phyloP scores from a whole-genome alignment of 2,329 filamentous ascomycete species.

The Bipolaris oryzae region DNA sequence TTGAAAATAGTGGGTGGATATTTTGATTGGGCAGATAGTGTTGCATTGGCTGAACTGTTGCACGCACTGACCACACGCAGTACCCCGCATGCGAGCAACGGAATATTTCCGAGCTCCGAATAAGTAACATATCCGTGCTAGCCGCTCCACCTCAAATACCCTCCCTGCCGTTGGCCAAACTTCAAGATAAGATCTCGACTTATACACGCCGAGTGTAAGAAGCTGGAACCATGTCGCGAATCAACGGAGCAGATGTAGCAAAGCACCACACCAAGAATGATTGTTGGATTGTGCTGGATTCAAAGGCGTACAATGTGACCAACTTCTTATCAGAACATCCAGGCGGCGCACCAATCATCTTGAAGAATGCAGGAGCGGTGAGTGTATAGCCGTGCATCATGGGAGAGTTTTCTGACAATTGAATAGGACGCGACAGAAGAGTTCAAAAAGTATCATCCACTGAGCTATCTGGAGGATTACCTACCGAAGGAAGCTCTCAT shows the following conservation, averaged over 20 bases:
- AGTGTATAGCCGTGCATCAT: slow-evolving; percentile 17
- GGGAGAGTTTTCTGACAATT: slow-evolving; percentile 8
- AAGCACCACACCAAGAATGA: slow-evolving; percentile 43
- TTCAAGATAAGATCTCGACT: slow-evolving; percentile 6
- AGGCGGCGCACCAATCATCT: slow-evolving; percentile 58
- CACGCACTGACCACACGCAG: too few species aligned
- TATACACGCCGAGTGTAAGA: background rate
- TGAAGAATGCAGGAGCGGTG: slow-evolving; percentile 53
- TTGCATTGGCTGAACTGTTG: too few species aligned
- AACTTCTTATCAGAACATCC: slow-evolving; percentile 67
- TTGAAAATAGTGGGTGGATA: too few species aligned
- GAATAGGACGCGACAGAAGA: slow-evolving; percentile 43
- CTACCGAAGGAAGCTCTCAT: slow-evolving; percentile 35
- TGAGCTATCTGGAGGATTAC: slow-evolving; percentile 39
- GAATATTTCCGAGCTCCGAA: slow-evolving; percentile 24
- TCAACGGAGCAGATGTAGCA: slow-evolving; percentile 44
- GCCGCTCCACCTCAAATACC: slow-evolving; percentile 33
- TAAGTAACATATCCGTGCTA: slow-evolving; percentile 25
- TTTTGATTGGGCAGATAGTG: too few species aligned
- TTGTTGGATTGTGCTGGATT: slow-evolving; percentile 71
- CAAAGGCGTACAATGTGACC: slow-evolving; percentile 70
- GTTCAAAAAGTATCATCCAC: slow-evolving; percentile 45
- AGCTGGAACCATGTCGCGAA: slow-evolving; percentile 25
- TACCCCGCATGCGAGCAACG: slow-evolving; percentile 14
- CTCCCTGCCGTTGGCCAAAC: slow-evolving; percentile 24